phyloP scores from a whole-genome alignment of 1,284 basidiomycete species.

The Ganoderma lingzhi region DNA sequence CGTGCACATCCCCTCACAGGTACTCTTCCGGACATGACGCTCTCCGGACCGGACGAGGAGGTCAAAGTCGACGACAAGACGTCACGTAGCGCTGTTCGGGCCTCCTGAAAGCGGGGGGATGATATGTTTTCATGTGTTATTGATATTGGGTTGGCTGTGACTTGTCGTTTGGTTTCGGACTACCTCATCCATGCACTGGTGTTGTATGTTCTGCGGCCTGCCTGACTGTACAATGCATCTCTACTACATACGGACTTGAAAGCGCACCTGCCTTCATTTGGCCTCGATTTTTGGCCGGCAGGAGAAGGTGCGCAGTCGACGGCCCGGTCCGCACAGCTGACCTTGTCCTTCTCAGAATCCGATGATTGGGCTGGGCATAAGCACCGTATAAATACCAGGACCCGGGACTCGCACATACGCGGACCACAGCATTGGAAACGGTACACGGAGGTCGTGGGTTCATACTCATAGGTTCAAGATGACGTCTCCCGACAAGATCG shows the following conservation, averaged over 20 bases:
- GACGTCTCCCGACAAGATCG: slow-evolving; percentile 31
- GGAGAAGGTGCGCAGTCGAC: neutral
- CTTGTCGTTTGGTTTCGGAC: neutral
- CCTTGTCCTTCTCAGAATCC: neutral
- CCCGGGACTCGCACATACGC: slow-evolving; percentile 76
- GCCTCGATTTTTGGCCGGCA: too few relatives aligned
- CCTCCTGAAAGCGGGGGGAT: neutral
- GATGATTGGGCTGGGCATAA: neutral
- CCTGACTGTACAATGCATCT: neutral
- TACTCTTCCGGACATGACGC: slow-evolving; percentile 26
- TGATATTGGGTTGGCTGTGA: neutral
- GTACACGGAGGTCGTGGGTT: too few relatives aligned
- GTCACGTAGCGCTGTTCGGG: too few relatives aligned
- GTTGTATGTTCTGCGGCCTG: neutral
- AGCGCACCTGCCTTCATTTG: neutral
- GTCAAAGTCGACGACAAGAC: neutral
- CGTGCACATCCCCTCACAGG: slow-evolving; percentile 35
- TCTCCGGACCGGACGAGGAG: slow-evolving; percentile 31
- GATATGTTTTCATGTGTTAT: neutral
- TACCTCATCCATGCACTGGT: neutral
- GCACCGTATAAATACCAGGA: neutral
- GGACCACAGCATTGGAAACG: slow-evolving; percentile 59
- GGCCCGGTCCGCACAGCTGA: slow-evolving; percentile 1
- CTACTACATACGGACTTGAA: neutral
- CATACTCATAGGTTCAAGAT: neutral